These are phyloP conservation scores for Lactarius sp. DNA, from an alignment of 768 basidiomycete genomes.

Conservation along the genomic window DNA sequence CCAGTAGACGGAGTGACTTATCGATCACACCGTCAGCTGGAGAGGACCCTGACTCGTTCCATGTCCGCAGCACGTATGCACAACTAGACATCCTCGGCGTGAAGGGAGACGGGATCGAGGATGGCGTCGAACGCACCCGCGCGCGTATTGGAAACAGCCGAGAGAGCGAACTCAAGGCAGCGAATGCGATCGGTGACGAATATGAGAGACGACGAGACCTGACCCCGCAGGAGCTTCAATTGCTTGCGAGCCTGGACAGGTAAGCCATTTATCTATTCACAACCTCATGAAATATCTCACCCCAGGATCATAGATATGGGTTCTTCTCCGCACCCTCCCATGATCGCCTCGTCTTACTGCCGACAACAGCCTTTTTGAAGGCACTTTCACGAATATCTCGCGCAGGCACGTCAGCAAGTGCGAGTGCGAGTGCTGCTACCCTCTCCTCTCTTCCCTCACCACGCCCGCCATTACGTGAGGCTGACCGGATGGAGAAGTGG, in stretches of 20 bases:
- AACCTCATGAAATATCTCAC: not conserved
- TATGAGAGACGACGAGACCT: conserved; percentile 63
- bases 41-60: conserved; percentile 77
- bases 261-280: conserved; percentile 36
- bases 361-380: conserved; percentile 56
- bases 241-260: conserved; percentile 82
- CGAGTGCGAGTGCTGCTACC: conserved; percentile 41
- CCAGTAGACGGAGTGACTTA: conserved; percentile 38
- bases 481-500: conserved; percentile 84
- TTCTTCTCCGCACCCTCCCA: conserved; percentile 80
- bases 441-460: conserved; percentile 43
- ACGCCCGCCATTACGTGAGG: conserved; percentile 54
- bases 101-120: conserved; percentile 89
- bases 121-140: conserved; percentile 90
- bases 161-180: conserved; percentile 55
- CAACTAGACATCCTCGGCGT: conserved; percentile 88
- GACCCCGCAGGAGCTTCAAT: conserved; percentile 63
- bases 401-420: conserved; percentile 38
- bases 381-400: conserved; percentile 43
- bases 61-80: conserved; percentile 84
- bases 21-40: conserved; percentile 71
- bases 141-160: conserved; percentile 55
- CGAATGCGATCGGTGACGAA: conserved; percentile 50
- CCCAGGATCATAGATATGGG: conserved; percentile 62
- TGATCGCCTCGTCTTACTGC: conserved; percentile 75